These are phyloP conservation scores for Torrubiellomyces zombiae DNA, from an alignment of 2,329 filamentous ascomycete species.

Conservation along the genomic window DNA sequence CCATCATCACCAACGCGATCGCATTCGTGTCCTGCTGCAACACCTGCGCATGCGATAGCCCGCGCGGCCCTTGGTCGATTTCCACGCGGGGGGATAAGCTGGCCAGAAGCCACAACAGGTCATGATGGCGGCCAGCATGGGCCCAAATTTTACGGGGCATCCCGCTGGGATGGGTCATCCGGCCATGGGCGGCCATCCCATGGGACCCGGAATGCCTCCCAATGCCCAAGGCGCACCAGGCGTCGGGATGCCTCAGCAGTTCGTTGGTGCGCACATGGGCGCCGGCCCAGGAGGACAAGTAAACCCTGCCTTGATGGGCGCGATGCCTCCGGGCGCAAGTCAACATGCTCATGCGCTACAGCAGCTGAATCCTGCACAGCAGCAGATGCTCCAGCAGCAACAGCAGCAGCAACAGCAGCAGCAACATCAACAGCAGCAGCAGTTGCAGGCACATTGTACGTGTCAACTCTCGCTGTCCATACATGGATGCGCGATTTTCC, in stretches of 20 bases:
- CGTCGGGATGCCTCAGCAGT: slow-evolving; percentile 48
- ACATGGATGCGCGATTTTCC: too few species aligned
- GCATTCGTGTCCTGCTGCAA: too few species aligned
- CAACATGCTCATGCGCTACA: slow-evolving; percentile 55
- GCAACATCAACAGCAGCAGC: slow-evolving; percentile 14
- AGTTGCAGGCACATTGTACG: neutral
- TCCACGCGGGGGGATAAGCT: slow-evolving; percentile 46
- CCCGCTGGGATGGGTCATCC: slow-evolving; percentile 56
- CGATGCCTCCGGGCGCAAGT: slow-evolving; percentile 53
- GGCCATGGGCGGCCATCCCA: slow-evolving; percentile 49
- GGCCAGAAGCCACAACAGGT: too few species aligned
- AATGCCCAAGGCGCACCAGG: slow-evolving; percentile 53
- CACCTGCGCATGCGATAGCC: slow-evolving; percentile 32
- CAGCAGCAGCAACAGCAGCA: slow-evolving; percentile 20
- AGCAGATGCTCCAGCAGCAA: slow-evolving; percentile 40
- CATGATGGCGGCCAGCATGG: slow-evolving; percentile 56
- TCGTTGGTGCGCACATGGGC: slow-evolving; percentile 45
- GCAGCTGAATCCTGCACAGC: slow-evolving; percentile 48
- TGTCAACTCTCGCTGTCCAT: neutral
- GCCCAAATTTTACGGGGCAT: slow-evolving; percentile 48
- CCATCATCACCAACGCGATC: too few species aligned
- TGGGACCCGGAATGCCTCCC: slow-evolving; percentile 45
- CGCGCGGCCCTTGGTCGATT: slow-evolving; percentile 30
- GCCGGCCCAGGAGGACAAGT: slow-evolving; percentile 57
- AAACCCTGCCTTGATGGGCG: slow-evolving; percentile 60